phyloP scores from a whole-genome alignment of 768 basidiomycete species.

The Suillus fuscotomentosus region DNA sequence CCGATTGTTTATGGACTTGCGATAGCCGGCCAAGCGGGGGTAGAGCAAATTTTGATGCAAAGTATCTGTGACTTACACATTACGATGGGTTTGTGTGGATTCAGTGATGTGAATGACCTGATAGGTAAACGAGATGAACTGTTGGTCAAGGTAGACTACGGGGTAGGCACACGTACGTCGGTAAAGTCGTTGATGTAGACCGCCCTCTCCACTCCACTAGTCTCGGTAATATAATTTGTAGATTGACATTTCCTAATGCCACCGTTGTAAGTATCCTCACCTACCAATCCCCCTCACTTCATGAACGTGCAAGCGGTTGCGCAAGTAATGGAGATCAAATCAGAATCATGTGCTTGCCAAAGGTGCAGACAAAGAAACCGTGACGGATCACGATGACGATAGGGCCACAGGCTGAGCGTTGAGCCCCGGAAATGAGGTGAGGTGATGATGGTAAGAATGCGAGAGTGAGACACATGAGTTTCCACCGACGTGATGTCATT shows the following conservation, averaged over 20 bases:
- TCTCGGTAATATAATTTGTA: background rate
- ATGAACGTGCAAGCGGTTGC: background rate
- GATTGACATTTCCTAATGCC: background rate
- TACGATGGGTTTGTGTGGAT: constrained; percentile 43
- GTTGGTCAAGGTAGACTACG: constrained; percentile 33
- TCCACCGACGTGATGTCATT: background rate
- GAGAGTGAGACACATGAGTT: background rate
- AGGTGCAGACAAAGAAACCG: background rate
- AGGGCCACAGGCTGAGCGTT: background rate
- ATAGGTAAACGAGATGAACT: constrained; percentile 35
- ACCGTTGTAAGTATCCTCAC: background rate
- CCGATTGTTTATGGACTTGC: constrained; percentile 49
- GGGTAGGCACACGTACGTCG: background rate
- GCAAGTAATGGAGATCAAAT: background rate
- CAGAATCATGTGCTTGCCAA: background rate
- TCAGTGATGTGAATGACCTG: constrained; percentile 35
- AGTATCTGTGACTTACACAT: constrained; percentile 43
- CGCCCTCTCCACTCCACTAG: too few relatives aligned
- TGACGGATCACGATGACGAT: background rate
- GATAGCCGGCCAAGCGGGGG: constrained; percentile 46
- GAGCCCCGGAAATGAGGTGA: background rate
- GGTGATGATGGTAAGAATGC: background rate
- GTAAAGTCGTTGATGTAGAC: background rate
- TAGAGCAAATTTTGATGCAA: constrained; percentile 45
- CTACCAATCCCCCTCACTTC: background rate